Conservation (phyloP, 2,329 filamentous ascomycete genomes). For the Fusarium sp. region DNA sequence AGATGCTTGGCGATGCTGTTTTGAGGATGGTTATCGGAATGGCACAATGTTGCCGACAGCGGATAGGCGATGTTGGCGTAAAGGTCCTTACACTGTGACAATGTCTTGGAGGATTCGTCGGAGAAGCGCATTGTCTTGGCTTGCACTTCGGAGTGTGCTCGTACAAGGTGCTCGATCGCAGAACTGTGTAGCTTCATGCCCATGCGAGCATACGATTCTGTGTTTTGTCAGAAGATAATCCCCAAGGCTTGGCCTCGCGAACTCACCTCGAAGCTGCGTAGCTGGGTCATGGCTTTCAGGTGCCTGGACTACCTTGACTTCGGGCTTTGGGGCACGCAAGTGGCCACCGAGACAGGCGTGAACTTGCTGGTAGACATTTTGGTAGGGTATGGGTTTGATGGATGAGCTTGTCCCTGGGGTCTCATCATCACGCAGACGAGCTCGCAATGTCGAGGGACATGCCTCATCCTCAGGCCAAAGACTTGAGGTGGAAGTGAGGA, state of each 20-base stretch:
- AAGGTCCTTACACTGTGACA: slow-evolving; percentile 41
- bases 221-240: neutral
- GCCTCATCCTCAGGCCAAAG: slow-evolving; percentile 5
- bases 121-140: slow-evolving; percentile 42
- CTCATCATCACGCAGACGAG: slow-evolving; percentile 49
- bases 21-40: slow-evolving; percentile 40
- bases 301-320: neutral
- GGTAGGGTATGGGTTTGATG: slow-evolving; percentile 6
- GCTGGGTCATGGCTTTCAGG: slow-evolving; percentile 2
- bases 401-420: slow-evolving; percentile 19
- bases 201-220: slow-evolving; percentile 47
- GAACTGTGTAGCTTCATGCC: slow-evolving; percentile 28
- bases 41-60: slow-evolving; percentile 52
- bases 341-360: slow-evolving; percentile 38
- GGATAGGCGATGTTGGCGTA: slow-evolving; percentile 54
- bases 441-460: slow-evolving; percentile 48
- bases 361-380: slow-evolving; percentile 47
- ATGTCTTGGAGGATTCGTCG: slow-evolving; percentile 25
- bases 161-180: slow-evolving; percentile 36
- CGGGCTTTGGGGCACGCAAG: neutral
- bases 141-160: slow-evolving; percentile 44
- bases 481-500: slow-evolving; percentile 24
- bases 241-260: accelerated
- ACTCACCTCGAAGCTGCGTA: slow-evolving; percentile 43
- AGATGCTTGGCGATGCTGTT: slow-evolving; percentile 50